A percentile compares a stretch with the other conserved stretches of the same genome.
phyloP scores from a whole-genome alignment of 345 rosid genomes.

The Bruguiera gymnorhiza region DNA sequence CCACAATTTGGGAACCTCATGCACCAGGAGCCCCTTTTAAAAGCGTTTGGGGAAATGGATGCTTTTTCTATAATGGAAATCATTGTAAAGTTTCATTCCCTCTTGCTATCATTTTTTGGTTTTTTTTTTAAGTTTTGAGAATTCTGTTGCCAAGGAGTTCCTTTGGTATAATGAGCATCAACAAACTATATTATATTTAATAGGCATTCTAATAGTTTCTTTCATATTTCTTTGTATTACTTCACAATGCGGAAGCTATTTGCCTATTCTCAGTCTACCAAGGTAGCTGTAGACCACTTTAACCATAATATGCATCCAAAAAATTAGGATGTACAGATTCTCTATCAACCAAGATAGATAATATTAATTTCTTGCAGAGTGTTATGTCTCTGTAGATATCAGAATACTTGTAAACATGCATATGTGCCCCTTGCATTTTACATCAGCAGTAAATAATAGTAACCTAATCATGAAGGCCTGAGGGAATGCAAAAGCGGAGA shows the following conservation, averaged over 20 bases:
- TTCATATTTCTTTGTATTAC: not conserved
- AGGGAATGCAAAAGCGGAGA: not conserved
- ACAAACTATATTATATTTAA: not conserved
- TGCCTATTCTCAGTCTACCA: no score
- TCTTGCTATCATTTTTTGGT: no score
- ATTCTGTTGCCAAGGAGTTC: not conserved
- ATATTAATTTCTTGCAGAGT: not conserved
- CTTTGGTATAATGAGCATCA: not conserved
- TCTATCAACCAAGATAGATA: not conserved
- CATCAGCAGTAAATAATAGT: not conserved
- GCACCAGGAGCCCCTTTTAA: no score
- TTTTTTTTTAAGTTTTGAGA: no score
- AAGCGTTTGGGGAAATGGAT: no score
- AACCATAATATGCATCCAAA: no score
- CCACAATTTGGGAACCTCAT: no score
- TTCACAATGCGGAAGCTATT: not conserved
- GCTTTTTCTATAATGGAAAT: no score
- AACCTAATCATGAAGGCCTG: conserved; percentile 4
- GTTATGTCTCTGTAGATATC: not conserved
- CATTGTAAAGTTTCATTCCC: no score
- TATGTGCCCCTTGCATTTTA: not conserved
- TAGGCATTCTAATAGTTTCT: not conserved
- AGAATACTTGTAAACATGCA: not conserved
- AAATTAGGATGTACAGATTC: no score
- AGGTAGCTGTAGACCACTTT: no score